Evolutionary conservation across 2,329 filamentous ascomycete genomes (phyloP).

Genomic region (Ceratocystis variospora): DNA sequence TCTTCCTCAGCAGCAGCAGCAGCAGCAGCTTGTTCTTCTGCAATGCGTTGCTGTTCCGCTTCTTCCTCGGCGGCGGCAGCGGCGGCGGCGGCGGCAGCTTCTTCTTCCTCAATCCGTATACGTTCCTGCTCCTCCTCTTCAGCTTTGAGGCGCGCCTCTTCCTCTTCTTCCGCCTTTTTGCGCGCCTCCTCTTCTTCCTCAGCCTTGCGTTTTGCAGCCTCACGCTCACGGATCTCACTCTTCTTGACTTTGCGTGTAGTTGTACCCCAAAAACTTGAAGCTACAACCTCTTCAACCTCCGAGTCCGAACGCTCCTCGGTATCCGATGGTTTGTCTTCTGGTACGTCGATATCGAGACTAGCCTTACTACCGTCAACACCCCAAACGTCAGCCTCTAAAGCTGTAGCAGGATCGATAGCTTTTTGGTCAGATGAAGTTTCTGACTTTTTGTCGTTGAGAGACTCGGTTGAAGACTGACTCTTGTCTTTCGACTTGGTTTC

Average conservation of each 20-base stretch:
- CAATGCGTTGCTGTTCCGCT: constrained; percentile 14
- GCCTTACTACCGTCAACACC: constrained; percentile 22
- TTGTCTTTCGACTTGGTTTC: constrained; percentile 10
- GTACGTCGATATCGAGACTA: constrained; percentile 22
- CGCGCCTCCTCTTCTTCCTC: constrained; percentile 13
- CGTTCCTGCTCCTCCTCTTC: constrained; percentile 15
- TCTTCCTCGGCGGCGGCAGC: constrained; percentile 4
- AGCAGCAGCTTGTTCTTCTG: constrained; percentile 18
- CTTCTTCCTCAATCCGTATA: constrained; percentile 4
- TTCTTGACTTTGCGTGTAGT: constrained; percentile 26
- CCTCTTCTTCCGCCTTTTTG: constrained; percentile 12
- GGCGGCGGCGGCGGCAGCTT: background rate
- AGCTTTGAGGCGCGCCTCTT: background rate
- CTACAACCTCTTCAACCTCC: constrained; percentile 26
- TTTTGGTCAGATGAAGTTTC: constrained; percentile 8
- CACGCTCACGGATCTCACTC: constrained; percentile 21
- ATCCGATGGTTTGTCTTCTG: constrained; percentile 18
- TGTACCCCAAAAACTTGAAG: constrained; percentile 23
- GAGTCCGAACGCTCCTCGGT: constrained; percentile 22
- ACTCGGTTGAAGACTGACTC: constrained; percentile 2
- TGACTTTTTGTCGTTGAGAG: constrained; percentile 22
- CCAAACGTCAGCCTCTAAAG: background rate
- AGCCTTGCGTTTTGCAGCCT: constrained; percentile 10
- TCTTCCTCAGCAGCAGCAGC: constrained; percentile 8
- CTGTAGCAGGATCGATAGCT: constrained; percentile 1